Conservation (phyloP, 2,329 filamentous ascomycete species). For the Talaromyces amestolkiae region DNA sequence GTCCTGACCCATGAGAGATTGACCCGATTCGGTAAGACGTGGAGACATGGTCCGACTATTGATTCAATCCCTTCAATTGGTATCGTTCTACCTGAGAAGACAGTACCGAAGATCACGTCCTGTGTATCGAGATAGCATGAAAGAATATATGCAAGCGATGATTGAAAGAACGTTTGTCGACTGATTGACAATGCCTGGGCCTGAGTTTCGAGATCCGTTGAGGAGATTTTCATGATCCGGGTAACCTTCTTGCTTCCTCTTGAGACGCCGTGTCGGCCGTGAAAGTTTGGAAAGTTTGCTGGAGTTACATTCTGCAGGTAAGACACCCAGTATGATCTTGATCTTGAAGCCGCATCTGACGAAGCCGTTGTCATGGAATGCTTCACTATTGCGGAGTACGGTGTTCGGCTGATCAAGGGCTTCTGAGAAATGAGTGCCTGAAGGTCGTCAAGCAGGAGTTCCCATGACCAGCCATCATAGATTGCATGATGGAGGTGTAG, state of each 20-base stretch:
- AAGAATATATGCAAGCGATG: slow-evolving; percentile 66
- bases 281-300: slow-evolving; percentile 58
- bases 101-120: slow-evolving; percentile 72
- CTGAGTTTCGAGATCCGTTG: slow-evolving; percentile 34
- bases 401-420: slow-evolving; percentile 45
- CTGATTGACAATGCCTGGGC: slow-evolving; percentile 52
- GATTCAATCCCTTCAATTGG: slow-evolving; percentile 67
- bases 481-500: slow-evolving; percentile 75
- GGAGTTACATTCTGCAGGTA: slow-evolving; percentile 59
- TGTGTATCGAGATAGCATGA: slow-evolving; percentile 60
- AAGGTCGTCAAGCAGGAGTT: slow-evolving; percentile 69
- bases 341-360: slow-evolving; percentile 37
- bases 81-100: slow-evolving; percentile 78
- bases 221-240: slow-evolving; percentile 36
- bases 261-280: slow-evolving; percentile 35
- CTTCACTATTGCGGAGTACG: slow-evolving; percentile 60
- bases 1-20: slow-evolving; percentile 54
- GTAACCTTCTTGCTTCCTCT: slow-evolving; percentile 28
- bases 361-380: slow-evolving; percentile 43
- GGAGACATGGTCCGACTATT: slow-evolving; percentile 76
- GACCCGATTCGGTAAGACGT: slow-evolving; percentile 70
- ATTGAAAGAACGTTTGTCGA: slow-evolving; percentile 72
- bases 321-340: slow-evolving; percentile 67
- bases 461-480: slow-evolving; percentile 92
- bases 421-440: slow-evolving; percentile 47